Base-by-base conservation (phyloP, 2,329 filamentous ascomycete species). In the Cladosporium halotolerans region DNA sequence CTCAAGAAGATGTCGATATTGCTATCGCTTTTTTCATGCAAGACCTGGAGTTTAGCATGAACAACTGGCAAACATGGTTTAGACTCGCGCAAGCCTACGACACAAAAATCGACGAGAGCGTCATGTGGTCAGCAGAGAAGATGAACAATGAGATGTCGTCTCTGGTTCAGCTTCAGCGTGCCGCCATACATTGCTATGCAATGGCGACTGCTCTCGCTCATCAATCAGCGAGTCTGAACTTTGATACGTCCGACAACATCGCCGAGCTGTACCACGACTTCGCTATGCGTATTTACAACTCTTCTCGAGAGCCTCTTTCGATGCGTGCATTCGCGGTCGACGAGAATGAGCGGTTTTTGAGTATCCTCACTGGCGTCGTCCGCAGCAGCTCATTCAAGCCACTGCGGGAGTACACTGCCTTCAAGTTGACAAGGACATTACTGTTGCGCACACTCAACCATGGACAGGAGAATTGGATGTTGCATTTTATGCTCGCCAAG, bases 11-110 rank as follows among this genome's bases (percentile, higher is more conserved):
- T 63, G 75, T 96, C 46, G 86, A 91, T 48, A 85, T 89, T 49
- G 89, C 88, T 3, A 83, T 88, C 43, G 85, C 83, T 0, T 93
- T 89, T 65, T 81, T 95, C 62, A 79, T 86, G 36, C 82, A 91
- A 59, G 89, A 95, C 66, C 71, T 96, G 1, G 89, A 95, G 60
- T 89, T 89, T 66, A 89, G 85, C 1, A 81, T 83, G 2, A 84
- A 89, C 39, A 83, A 84, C 53, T 96, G 90, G 90, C 88, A 95
- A 67, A 86, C 88, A 0, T 96, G 90, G 90, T 93, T 92, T 68
- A 82, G 89, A 10, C 79, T 95, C 19, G 90, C 86, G 0, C 89
- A 95, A 68, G 89, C 87, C 45, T 91, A 89, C 63, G 90, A 96
- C 68, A 86, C 88, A 47, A 89, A 95, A 62, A 75, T 95, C 11